Base-by-base conservation (phyloP, 2,329 filamentous ascomycete genomes). In the Nemania bipapillata region DNA sequence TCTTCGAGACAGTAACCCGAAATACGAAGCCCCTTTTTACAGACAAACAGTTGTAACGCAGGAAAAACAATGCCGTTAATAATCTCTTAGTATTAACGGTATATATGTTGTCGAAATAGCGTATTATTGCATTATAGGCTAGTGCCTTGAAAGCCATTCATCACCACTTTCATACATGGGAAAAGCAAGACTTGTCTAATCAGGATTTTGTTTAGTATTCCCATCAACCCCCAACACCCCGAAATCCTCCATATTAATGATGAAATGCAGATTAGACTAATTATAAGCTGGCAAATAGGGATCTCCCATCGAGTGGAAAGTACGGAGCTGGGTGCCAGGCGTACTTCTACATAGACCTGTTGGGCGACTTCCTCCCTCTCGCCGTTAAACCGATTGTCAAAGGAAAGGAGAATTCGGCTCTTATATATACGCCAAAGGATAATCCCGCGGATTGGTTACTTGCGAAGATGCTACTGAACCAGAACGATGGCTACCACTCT, bases 391-490 rank as follows among this genome's bases (percentile, higher is more conserved):
- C 66, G 20, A 83, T 83, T n/a, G 83, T 84, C 63, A 66, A 69
- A 35, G 58, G 47, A 4, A 58, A 53, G 15, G 76, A 77, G 20
- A 81, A 79, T 15, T 74, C 71, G 1, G 77, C 81, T 68, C 73
- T 84, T 55, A 77, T 81, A 2, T 86, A 86, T 72, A 86, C 84
- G 2, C 83, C 84, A 1, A 69, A 77, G 0, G 84, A 86, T 63
- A 60, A 70, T 0, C 40, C 74, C 3, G 78, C 80, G 15, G 83
- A 86, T 73, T 86, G 83, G 84, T 72, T 84, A 3, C 73, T 86
- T 8, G 84, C 84, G 8, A 86, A 86, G 75, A 82, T 85, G 53
- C 80, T 83, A 71, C 84, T 83, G 72, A 84, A 85, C 57, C 74
- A 78, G 42, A 84, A 85, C 61, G 83, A 85, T 70, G 77, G 85